Evolutionary conservation across 805 yeast genomes (phyloP), one percentile per base, ranked within the genome.

Genomic region (Pichia cabralensis): DNA sequence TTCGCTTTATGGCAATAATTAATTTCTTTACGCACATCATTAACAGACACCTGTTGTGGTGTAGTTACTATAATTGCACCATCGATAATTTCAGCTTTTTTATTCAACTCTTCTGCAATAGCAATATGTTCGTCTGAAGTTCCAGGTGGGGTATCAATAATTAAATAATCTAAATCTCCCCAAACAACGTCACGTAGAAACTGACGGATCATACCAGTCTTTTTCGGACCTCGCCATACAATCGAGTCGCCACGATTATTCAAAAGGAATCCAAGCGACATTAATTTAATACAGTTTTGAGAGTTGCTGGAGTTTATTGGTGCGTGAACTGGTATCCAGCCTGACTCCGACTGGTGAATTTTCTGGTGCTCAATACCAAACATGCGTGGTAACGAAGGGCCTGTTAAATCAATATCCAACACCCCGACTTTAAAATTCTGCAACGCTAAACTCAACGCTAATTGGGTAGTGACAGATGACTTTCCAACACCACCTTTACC

Each of bases 401-500:
- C 98, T 0, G 98, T 92, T 28, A 92, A 63, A 61, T 92, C 98
- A 15, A 92, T 85, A 52, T 92, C 98, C 17, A 92, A 62, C 0
- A 92, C 94, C 2, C 98, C 98, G n/a, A 92, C 96, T 47, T 70
- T 78, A 49, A 55, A 74, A 3, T 92, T 94, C 50, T 70, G 63
- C 11, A 65, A 60, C 6, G 77, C 83, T 21, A 92, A 63, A 0
- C 88, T 67, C n/a, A 92, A 65, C 0, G 96, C 97, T 1, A 86
- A 65, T 53, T 92, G 99, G 0, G 96, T 83, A 3, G 98, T 88
- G 2, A 92, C 86, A 0, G 96, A 85, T 10, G 96, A 85, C 54
- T 92, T 92, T 2, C 98, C 98, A 1, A 92, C 98, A 17, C 98
- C 96, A 20, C 96, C 96, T 56, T 86, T 86, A 1, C 96, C 99